These are phyloP conservation scores for Fusarium euwallaceae DNA, from an alignment of 2,329 filamentous ascomycete species.

Conservation along the genomic window DNA sequence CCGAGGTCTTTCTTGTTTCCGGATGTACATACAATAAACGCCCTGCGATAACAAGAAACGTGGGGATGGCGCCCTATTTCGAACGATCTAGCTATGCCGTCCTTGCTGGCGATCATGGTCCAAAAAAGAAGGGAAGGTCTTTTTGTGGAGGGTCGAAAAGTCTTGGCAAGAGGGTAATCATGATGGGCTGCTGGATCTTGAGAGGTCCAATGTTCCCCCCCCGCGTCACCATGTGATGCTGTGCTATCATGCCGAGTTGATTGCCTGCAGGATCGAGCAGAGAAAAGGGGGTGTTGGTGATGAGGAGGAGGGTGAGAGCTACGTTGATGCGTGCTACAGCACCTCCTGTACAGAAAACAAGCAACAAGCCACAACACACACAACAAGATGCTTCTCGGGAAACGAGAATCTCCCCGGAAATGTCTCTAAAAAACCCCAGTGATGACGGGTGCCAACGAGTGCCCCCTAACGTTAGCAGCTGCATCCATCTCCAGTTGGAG, in stretches of 20 bases:
- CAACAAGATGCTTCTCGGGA: not conserved
- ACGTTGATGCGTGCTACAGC: conserved; percentile 1
- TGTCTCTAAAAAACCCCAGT: not conserved
- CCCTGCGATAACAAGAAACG: conserved; percentile 6
- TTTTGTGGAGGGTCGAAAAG: conserved; percentile 1
- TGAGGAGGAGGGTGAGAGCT: not conserved
- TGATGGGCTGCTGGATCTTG: conserved; percentile 20
- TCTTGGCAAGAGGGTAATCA: conserved; percentile 32
- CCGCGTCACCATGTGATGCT: conserved; percentile 1
- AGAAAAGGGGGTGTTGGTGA: not conserved
- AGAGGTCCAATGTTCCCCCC: conserved; percentile 6
- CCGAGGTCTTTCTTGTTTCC: not conserved
- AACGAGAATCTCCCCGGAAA: not conserved
- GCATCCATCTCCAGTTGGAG: conserved; percentile 28
- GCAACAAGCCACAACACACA: not conserved
- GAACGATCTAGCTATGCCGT: conserved; percentile 5
- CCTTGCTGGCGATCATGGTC: conserved; percentile 8
- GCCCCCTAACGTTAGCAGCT: conserved; percentile 17
- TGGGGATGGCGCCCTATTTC: conserved; percentile 8
- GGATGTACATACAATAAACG: not conserved
- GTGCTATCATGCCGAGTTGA: conserved; percentile 10
- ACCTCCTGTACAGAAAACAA: not conserved
- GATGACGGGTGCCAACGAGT: conserved; percentile 16
- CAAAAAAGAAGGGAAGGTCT: conserved; percentile 7
- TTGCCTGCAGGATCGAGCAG: conserved; percentile 17